phyloP scores from a whole-genome alignment of 176 grass and related monocot genomes.

The Phragmites australis region DNA sequence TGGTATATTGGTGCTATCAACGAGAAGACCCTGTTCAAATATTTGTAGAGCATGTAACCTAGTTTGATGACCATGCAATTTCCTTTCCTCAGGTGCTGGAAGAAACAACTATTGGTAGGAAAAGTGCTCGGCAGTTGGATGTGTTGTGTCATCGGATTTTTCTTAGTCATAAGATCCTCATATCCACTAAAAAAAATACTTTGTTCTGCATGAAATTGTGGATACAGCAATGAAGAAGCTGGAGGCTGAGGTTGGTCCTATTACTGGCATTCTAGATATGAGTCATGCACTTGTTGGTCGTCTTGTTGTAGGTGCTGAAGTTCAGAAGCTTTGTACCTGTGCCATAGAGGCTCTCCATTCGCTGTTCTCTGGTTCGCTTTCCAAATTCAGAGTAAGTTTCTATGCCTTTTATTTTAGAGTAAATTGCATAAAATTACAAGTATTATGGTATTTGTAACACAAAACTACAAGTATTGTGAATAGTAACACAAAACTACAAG shows the following conservation, averaged over 20 bases:
- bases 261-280: slow-evolving; percentile 37
- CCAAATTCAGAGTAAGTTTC: slow-evolving; percentile 35
- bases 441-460: too few relatives aligned
- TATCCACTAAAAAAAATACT: slow-evolving; percentile 49
- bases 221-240: slow-evolving; percentile 57
- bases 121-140: slow-evolving; percentile 46
- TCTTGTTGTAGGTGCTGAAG: slow-evolving; percentile 43
- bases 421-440: too few relatives aligned
- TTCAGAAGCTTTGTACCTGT: slow-evolving; percentile 49
- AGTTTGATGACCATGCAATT: slow-evolving; percentile 4
- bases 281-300: slow-evolving; percentile 48
- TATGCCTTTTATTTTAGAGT: too few relatives aligned
- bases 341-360: slow-evolving; percentile 44
- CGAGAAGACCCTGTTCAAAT: background rate
- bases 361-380: slow-evolving; percentile 13
- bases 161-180: slow-evolving; percentile 52
- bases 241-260: slow-evolving; percentile 45
- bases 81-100: slow-evolving; percentile 49
- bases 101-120: slow-evolving; percentile 60
- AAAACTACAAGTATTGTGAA: too few relatives aligned
- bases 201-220: slow-evolving; percentile 49
- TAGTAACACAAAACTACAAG: too few relatives aligned
- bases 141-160: slow-evolving; percentile 59
- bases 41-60: background rate
- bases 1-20: background rate